Base-by-base conservation (phyloP, 2,329 filamentous ascomycete genomes). In the Lanzia echinophila region DNA sequence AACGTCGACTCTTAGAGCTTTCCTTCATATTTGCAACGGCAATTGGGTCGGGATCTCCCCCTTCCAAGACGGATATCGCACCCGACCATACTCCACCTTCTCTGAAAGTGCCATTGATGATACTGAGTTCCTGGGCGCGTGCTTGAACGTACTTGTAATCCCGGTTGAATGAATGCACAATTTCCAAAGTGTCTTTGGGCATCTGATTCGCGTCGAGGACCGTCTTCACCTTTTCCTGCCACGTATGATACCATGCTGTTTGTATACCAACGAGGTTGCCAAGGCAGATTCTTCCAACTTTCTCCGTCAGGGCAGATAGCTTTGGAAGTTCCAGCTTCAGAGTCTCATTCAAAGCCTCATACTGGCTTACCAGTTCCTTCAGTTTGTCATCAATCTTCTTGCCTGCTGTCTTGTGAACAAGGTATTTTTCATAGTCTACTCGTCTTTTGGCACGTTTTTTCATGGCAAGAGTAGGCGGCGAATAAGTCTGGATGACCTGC, bases 381-480 rank as follows among this genome's bases (percentile, higher is more conserved):
- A 91, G 85, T 68, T 92, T 94, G 65, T 90, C 86, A 68, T 97
- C 92, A 12, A 90, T 77, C 62, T 89, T 95, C 70, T 95, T 91
- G 58, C 90, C 89, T 33, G 82, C 79, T 43, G 90, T 87, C 65
- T 87, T 86, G 55, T 91, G 78, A 61, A 87, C 82, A 65, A 88
- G 84, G 62, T 82, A 89, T 62, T 87, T 87, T 60, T 92, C 89
- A 69, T 88, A 97, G 66, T 96, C 90, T 15, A 92, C 74, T 13
- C 95, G 81, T n/a, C 89, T 86, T 74, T 97, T 97, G 63, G 91
- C 86, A 22, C 94, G 87, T 73, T 97, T 96, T 67, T 90, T 88
- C 82, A 97, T 96, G 3, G 94, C 86, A 56, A 90, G 81, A 47
- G 90, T 88, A 2, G 92, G 90, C 34, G 88, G 87, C 50, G 87